Base-by-base conservation (phyloP, 1,284 basidiomycete species). In the Irpex lacteus region DNA sequence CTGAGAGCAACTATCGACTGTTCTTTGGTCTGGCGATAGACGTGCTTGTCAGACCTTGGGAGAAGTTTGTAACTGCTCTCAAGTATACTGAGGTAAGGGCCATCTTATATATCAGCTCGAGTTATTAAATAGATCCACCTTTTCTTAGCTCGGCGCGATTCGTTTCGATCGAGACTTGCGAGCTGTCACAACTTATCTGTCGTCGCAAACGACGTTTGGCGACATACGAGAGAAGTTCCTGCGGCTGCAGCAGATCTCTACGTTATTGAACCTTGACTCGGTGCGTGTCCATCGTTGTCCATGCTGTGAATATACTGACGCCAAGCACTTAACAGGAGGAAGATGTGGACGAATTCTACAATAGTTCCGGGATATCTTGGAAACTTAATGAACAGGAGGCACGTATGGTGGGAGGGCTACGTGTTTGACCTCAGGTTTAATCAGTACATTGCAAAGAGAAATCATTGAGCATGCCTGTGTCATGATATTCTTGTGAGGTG, bases 131-230 rank as follows among this genome's bases (percentile, higher is more conserved):
- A 19, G 60, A 60, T 26, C 59, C 32, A 19, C 15, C 5, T 34
- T 18, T 59, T 57, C 61, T 40, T 68, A 98, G 92, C 85, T 98
- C 60, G 98, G 98, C n/a, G 96, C 96, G 2, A 91, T 99, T 65
- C 91, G 95, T 13, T 98, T 98, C 74, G 98, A 99, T 72, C 88
- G 93, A 36, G 98, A 99, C 74, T 78, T 99, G 49, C 85, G 98
- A 40, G 86, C 92, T 1, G 85, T 98, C 65, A 89, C 88, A 11
- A 85, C 88, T 2, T 95, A 92, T 76, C 84, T 99, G 15, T 89
- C 92, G 0, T 86, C 89, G 1, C 96, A 98, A 73, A 94, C 93
- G 4, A 83, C 86, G 1, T 94, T 95, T 74, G 94, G 95, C 9
- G 93, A 95, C 66, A 87, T 91, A 5, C 81, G 97, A 64, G 96